These are phyloP conservation scores for Metschnikowia bowlesiae DNA, from an alignment of 805 yeast species.

Conservation along the genomic window DNA sequence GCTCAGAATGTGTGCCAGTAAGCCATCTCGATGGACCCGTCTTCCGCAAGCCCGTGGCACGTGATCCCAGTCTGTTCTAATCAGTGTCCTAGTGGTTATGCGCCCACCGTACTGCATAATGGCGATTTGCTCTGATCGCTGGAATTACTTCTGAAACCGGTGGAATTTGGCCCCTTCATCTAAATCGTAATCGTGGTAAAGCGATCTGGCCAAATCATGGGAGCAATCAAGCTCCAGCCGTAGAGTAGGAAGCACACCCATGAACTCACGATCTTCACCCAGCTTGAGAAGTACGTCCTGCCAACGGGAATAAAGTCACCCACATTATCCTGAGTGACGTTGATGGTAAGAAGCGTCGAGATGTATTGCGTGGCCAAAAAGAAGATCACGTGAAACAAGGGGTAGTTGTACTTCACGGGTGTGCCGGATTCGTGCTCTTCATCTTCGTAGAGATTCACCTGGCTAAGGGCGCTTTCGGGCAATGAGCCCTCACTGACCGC, in stretches of 20 bases:
- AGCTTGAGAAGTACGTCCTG: slow-evolving; percentile 87
- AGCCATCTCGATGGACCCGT: background rate
- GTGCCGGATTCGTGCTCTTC: slow-evolving; percentile 26
- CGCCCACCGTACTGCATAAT: too few relatives aligned
- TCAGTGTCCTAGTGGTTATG: background rate
- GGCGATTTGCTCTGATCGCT: too few relatives aligned
- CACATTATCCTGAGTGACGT: slow-evolving; percentile 75
- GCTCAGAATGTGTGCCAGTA: background rate
- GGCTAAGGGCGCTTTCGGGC: slow-evolving; percentile 86
- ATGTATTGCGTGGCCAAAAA: slow-evolving; percentile 96
- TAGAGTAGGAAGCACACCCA: slow-evolving; percentile 88
- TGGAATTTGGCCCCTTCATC: background rate
- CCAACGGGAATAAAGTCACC: slow-evolving; percentile 97
- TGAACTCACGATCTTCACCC: slow-evolving; percentile 89
- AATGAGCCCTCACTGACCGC: slow-evolving; percentile 96
- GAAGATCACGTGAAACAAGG: slow-evolving; percentile 85
- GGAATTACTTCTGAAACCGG: too few relatives aligned
- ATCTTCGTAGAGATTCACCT: slow-evolving; percentile 56
- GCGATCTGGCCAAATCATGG: slow-evolving; percentile 84
- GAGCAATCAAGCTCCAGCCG: slow-evolving; percentile 90
- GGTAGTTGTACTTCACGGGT: slow-evolving; percentile 75
- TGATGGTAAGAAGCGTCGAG: slow-evolving; percentile 87
- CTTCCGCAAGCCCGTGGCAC: background rate
- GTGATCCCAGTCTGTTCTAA: background rate
- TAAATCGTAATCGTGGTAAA: slow-evolving; percentile 36